Percentiles rank a stretch among this genome's conserved stretches.
Evolutionary conservation across 768 basidiomycete genomes (phyloP).

Genomic region (Naganishia vishniacii): DNA sequence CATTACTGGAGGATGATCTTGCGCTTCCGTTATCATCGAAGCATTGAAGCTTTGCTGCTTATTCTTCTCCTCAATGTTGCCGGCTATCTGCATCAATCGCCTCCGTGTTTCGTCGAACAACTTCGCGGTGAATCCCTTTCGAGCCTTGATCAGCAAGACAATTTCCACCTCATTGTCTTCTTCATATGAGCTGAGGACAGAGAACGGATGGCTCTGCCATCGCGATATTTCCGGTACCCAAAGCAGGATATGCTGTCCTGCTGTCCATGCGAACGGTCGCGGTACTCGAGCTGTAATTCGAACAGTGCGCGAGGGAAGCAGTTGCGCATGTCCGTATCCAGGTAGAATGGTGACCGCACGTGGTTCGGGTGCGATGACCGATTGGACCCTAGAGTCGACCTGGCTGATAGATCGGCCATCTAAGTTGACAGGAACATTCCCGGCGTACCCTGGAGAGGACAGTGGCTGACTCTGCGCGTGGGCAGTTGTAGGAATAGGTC

Average conservation of each 20-base stretch:
- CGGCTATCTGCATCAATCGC: constrained; percentile 32
- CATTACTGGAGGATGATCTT: constrained; percentile 47
- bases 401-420: not conserved
- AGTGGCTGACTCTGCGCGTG: not conserved
- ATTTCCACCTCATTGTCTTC: constrained; percentile 57
- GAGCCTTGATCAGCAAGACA: constrained; percentile 64
- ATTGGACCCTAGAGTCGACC: constrained; percentile 12
- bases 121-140: constrained; percentile 63
- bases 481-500: not conserved
- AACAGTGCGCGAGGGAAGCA: constrained; percentile 65
- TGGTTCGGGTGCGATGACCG: constrained; percentile 22
- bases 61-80: constrained; percentile 24
- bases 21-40: constrained; percentile 3
- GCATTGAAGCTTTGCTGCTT: constrained; percentile 29
- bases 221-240: constrained; percentile 61
- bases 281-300: constrained; percentile 63
- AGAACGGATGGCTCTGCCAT: constrained; percentile 68
- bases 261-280: constrained; percentile 60
- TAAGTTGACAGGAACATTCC: not conserved
- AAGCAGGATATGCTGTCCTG: constrained; percentile 73
- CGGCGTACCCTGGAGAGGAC: not conserved
- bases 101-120: constrained; percentile 58
- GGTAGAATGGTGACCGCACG: constrained; percentile 55
- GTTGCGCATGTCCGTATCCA: constrained; percentile 64
- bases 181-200: constrained; percentile 61